Conservation (phyloP, 495 filamentous ascomycete genomes). For the Achaetomiella virescens region DNA sequence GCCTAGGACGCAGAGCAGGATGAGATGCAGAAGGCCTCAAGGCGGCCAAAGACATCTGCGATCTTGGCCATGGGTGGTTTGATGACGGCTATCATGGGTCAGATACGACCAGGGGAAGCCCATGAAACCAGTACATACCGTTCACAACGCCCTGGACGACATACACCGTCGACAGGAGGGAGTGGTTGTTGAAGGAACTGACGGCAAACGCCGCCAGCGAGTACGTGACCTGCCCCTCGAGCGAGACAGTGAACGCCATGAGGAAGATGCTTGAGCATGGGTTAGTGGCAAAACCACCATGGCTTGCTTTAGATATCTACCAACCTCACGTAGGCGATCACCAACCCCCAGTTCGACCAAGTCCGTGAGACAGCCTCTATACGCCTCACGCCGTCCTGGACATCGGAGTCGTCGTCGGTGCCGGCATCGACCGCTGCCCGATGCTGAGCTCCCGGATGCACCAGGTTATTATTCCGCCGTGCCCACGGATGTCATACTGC, state of each 20-base stretch:
- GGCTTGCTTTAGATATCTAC: background rate
- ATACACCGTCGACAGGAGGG: constrained; percentile 50
- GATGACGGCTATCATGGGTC: constrained; percentile 29
- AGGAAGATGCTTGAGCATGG: constrained; percentile 25
- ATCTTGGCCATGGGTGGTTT: constrained; percentile 41
- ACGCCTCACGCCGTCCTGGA: constrained; percentile 38
- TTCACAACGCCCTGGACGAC: constrained; percentile 50
- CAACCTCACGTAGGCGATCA: constrained; percentile 42
- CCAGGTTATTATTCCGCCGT: background rate
- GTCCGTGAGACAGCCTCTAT: constrained; percentile 43
- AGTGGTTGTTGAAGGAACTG: constrained; percentile 53
- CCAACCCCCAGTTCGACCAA: constrained; percentile 42
- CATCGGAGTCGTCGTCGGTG: constrained; percentile 8
- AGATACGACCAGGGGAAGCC: background rate
- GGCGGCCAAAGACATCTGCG: constrained; percentile 39
- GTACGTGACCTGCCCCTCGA: constrained; percentile 43
- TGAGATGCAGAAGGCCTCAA: constrained; percentile 34
- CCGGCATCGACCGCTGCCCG: background rate
- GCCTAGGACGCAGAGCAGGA: constrained; percentile 32
- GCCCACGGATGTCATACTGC: background rate
- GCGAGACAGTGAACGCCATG: constrained; percentile 42
- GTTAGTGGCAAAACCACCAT: background rate
- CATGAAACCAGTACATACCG: constrained; percentile 17
- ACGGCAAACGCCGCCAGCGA: constrained; percentile 41
- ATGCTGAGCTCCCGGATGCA: background rate